A percentile compares a stretch with the other conserved stretches of the same genome.
Evolutionary conservation across 176 grass and related monocot genomes (phyloP).

Genomic region (Triticum urartu): DNA sequence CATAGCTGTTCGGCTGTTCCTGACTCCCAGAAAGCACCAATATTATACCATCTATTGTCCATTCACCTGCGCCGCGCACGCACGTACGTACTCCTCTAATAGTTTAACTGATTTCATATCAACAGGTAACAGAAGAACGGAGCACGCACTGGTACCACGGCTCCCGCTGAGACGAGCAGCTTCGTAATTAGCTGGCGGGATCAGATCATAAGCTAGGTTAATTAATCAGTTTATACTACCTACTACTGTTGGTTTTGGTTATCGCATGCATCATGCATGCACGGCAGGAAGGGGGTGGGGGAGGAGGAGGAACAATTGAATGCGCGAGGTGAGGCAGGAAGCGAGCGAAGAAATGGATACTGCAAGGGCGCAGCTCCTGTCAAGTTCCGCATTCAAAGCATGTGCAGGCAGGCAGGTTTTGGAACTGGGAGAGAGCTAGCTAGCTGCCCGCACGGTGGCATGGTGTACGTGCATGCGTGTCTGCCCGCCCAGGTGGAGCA

Average conservation of each 20-base stretch:
- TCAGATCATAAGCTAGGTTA: neutral
- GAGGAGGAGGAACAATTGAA: constrained; percentile 1
- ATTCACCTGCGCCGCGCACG: constrained; percentile 4
- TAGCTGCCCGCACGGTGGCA: neutral
- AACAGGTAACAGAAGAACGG: no score
- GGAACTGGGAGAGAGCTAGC: neutral
- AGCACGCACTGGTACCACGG: no score
- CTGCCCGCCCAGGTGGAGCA: constrained; percentile 18
- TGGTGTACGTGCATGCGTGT: neutral
- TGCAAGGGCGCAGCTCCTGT: constrained; percentile 31
- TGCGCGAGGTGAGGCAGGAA: constrained; percentile 6
- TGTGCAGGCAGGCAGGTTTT: constrained; percentile 23
- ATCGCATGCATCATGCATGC: neutral
- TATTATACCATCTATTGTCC: neutral
- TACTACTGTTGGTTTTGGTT: neutral
- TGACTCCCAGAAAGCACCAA: neutral
- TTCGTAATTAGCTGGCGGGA: neutral
- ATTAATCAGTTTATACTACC: no score
- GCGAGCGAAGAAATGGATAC: constrained; percentile 15
- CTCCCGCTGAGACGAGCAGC: no score
- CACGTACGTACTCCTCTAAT: neutral
- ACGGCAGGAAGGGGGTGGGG: neutral
- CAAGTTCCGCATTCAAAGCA: constrained; percentile 30
- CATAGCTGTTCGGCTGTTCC: neutral
- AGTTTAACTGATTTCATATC: neutral